These are phyloP conservation scores for Tetradesmus obliquus DNA, from an alignment of 139 green algal genomes.

Conservation along the genomic window DNA sequence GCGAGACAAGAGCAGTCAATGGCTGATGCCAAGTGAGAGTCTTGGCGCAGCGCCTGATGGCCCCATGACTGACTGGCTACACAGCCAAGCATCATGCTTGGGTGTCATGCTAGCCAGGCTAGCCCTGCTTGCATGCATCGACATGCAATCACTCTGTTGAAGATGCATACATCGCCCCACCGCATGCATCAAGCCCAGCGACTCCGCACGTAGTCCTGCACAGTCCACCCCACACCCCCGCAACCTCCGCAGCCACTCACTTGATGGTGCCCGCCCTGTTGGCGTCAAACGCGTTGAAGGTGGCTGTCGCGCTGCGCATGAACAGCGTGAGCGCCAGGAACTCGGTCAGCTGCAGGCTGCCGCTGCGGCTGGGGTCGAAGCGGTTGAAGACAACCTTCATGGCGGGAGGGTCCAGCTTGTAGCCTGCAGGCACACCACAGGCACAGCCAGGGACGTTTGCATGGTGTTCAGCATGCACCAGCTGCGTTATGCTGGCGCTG, in stretches of 20 bases:
- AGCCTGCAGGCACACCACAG: constrained; percentile 38
- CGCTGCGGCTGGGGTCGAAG: constrained; percentile 57
- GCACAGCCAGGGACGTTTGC: no score
- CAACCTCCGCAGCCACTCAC: not conserved
- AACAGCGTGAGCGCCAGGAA: constrained; percentile 79
- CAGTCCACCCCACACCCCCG: no score
- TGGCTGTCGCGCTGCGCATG: constrained; percentile 64
- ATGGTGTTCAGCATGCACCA: no score
- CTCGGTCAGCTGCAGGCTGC: constrained; percentile 62
- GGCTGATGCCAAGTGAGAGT: no score
- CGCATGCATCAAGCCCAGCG: not conserved
- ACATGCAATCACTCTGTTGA: no score
- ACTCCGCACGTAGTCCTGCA: not conserved
- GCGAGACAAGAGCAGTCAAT: not conserved
- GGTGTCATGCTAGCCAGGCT: no score
- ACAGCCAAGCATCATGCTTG: no score
- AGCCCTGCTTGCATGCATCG: no score
- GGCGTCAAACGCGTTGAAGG: constrained; percentile 71
- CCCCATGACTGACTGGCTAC: no score
- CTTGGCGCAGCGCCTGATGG: no score
- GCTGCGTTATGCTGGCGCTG: no score
- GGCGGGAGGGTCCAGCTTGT: constrained; percentile 51
- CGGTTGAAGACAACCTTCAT: constrained; percentile 48
- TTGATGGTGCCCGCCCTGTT: constrained; percentile 43
- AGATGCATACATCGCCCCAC: not conserved